Evolutionary conservation across 495 filamentous ascomycete genomes (phyloP).

Genomic region (Pseudevernia furfuracea): DNA sequence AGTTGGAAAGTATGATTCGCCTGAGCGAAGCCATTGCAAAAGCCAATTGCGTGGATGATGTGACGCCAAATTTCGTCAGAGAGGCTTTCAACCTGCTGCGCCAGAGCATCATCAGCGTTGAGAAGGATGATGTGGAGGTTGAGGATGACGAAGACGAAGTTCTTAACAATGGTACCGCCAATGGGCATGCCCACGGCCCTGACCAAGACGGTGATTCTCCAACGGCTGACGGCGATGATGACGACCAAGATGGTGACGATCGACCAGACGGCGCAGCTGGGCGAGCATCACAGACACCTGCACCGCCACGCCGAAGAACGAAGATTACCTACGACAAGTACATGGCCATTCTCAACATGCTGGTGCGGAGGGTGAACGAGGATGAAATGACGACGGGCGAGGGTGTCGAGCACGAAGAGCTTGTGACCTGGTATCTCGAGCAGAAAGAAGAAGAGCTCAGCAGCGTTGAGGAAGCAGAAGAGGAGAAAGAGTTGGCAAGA

Average conservation of each 20-base stretch:
- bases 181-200: conserved; percentile 30
- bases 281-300: conserved; percentile 33
- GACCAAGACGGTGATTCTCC: conserved; percentile 62
- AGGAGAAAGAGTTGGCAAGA: conserved; percentile 64
- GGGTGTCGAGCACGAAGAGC: conserved; percentile 79
- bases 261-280: conserved; percentile 28
- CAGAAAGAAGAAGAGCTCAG: conserved; percentile 80
- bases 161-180: conserved; percentile 26
- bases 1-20: conserved; percentile 91
- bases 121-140: conserved; percentile 96
- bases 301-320: conserved; percentile 52
- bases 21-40: conserved; percentile 94
- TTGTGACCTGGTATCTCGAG: conserved; percentile 90
- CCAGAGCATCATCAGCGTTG: conserved; percentile 93
- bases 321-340: conserved; percentile 96
- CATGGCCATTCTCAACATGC: conserved; percentile 74
- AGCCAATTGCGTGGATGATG: conserved; percentile 90
- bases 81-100: conserved; percentile 85
- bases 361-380: conserved; percentile 76
- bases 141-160: conserved; percentile 64
- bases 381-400: conserved; percentile 64
- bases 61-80: conserved; percentile 73
- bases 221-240: conserved; percentile 54
- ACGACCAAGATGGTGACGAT: conserved; percentile 32
- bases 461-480: conserved; percentile 68